Evolutionary conservation across 805 yeast genomes (phyloP).

Genomic region (Peterozyma xylosa): DNA sequence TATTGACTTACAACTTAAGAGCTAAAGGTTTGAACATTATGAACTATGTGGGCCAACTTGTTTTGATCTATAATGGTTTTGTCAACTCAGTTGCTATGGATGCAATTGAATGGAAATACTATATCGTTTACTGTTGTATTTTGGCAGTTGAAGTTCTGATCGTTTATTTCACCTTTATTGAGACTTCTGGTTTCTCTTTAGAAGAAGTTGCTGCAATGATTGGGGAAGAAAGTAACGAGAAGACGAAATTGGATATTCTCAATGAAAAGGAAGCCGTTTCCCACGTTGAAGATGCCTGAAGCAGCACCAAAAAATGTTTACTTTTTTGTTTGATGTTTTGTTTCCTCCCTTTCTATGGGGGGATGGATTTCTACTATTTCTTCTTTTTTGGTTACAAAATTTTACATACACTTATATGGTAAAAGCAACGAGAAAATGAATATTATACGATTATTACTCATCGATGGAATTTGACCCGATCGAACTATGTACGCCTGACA

Average conservation of each 20-base stretch:
- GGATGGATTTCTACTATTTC: too few species aligned
- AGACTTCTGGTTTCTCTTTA: slow-evolving; percentile 28
- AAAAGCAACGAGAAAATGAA: too few species aligned
- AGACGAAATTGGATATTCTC: too few species aligned
- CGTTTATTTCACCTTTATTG: slow-evolving; percentile 25
- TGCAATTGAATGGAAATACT: slow-evolving; percentile 26
- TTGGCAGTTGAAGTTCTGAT: slow-evolving; percentile 19
- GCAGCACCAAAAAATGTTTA: too few species aligned
- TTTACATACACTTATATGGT: too few species aligned
- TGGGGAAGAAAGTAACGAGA: slow-evolving; percentile 2
- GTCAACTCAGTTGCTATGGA: slow-evolving; percentile 28
- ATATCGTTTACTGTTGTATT: slow-evolving; percentile 26
- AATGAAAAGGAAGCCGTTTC: too few species aligned
- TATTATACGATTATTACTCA: too few species aligned
- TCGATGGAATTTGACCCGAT: too few species aligned
- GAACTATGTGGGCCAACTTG: slow-evolving; percentile 14
- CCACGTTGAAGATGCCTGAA: too few species aligned
- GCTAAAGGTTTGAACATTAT: slow-evolving; percentile 17
- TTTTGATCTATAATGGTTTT: slow-evolving; percentile 24
- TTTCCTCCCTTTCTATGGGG: too few species aligned
- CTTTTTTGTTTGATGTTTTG: too few species aligned
- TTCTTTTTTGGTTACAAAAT: too few species aligned
- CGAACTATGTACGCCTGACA: slow-evolving; percentile 6
- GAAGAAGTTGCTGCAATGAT: slow-evolving; percentile 27
- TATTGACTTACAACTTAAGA: slow-evolving; percentile 19